Evolutionary conservation across 208 protist genomes (phyloP).

Genomic region (Kentomonas sorsogonicus): DNA sequence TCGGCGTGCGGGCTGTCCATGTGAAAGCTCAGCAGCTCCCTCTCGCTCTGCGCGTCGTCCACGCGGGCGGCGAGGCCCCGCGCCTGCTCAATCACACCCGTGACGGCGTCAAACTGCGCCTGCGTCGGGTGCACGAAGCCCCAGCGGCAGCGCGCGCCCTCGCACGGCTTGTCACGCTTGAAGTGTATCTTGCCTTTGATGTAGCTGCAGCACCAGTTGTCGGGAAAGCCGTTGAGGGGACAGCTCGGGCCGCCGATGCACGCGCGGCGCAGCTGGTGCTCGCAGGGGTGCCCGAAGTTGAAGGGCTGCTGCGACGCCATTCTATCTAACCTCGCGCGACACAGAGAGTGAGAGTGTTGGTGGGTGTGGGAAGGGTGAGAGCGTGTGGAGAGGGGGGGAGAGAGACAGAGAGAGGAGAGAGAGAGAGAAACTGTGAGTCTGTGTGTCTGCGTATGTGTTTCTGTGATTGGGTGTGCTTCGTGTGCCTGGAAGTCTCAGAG

Average conservation of each 20-base stretch:
- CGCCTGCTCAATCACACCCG: conserved; percentile 77
- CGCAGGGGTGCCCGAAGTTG: conserved; percentile 85
- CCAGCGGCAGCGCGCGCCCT: conserved; percentile 80
- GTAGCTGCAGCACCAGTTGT: conserved; percentile 86
- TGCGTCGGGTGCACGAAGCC: conserved; percentile 79
- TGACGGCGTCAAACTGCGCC: conserved; percentile 80
- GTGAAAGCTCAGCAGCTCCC: conserved; percentile 61
- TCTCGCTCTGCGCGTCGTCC: conserved; percentile 70
- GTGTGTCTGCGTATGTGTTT: conserved; percentile 7
- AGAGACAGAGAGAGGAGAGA: conserved; percentile 5
- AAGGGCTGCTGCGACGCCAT: conserved; percentile 82
- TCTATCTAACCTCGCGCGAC: not conserved
- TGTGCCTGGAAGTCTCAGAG: not conserved
- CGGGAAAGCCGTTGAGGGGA: conserved; percentile 82
- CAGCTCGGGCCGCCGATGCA: conserved; percentile 85
- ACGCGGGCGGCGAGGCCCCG: conserved; percentile 71
- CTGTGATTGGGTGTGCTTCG: not conserved
- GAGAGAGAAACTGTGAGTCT: conserved; percentile 3
- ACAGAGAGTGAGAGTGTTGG: conserved; percentile 1
- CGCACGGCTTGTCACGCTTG: conserved; percentile 87
- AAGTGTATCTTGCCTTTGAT: conserved; percentile 91
- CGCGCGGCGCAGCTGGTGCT: conserved; percentile 79
- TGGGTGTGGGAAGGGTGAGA: not conserved
- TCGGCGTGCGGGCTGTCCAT: conserved; percentile 75
- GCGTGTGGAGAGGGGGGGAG: not conserved